Evolutionary conservation across 441 rosid species (phyloP).

Genomic region (Syzygium syzygioides): DNA sequence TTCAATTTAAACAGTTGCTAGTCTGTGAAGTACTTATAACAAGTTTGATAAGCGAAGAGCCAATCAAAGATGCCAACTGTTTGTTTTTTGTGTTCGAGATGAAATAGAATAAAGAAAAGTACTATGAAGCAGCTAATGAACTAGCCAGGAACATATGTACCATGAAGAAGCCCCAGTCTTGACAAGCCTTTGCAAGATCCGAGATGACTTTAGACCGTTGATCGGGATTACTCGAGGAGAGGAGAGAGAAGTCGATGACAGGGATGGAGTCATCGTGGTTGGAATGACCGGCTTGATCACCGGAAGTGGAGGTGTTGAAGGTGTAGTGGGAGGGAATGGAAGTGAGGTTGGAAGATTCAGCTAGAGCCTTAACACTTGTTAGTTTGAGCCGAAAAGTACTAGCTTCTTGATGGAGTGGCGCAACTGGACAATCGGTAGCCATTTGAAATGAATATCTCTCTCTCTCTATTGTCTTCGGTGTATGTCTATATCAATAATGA

Average conservation of each 20-base stretch:
- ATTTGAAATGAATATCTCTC: not conserved
- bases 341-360: conserved; percentile 34
- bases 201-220: conserved; percentile 16
- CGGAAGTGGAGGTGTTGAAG: conserved; percentile 9
- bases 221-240: conserved; percentile 12
- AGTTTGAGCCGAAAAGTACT: not conserved
- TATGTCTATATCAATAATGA: not conserved
- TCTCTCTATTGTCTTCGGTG: not conserved
- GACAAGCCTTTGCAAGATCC: conserved; percentile 27
- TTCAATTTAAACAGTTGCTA: not conserved
- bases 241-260: conserved; percentile 20
- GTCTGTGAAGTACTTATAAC: not conserved
- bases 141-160: conserved; percentile 5
- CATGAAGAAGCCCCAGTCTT: conserved; percentile 39
- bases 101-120: not conserved
- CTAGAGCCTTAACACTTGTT: conserved; percentile 19
- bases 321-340: conserved; percentile 31
- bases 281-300: conserved; percentile 2
- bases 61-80: not conserved
- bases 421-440: not conserved
- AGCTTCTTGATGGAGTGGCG: not conserved
- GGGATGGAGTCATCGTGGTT: not conserved
- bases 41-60: not conserved
- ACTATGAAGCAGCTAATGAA: not conserved
- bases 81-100: not conserved